Percentiles rank a stretch among this genome's conserved stretches.
These are phyloP conservation scores for Cystofilobasidium bisporidii DNA, from an alignment of 768 basidiomycete species.

Conservation along the genomic window DNA sequence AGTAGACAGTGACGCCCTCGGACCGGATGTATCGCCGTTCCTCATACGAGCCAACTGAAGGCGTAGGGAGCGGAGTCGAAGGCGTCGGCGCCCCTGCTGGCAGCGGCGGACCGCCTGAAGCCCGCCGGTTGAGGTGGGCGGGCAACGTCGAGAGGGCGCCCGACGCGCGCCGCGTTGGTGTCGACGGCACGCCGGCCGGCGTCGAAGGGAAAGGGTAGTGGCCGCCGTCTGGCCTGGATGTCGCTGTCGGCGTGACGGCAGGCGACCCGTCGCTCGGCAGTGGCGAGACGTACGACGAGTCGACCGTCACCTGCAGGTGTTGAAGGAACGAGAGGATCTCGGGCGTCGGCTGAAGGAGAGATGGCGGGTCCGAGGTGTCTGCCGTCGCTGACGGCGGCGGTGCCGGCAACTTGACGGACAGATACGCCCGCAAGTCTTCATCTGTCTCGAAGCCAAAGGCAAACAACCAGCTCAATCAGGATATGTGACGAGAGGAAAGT, in stretches of 20 bases:
- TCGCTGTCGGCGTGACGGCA: background rate
- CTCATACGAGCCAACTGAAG: conserved; percentile 53
- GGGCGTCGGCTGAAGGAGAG: background rate
- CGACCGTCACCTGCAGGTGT: conserved; percentile 98
- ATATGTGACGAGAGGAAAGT: background rate
- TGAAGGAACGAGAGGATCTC: conserved; percentile 95
- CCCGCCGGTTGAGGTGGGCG: background rate
- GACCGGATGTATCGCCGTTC: conserved; percentile 68
- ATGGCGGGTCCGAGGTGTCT: background rate
- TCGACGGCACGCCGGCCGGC: conserved; percentile 1
- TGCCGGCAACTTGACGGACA: background rate
- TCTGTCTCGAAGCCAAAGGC: background rate
- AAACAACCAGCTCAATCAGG: background rate
- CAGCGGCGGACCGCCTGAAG: background rate
- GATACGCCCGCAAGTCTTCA: conserved; percentile 4
- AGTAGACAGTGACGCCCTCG: conserved; percentile 63
- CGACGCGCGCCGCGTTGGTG: background rate
- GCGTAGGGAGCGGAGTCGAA: conserved; percentile 73
- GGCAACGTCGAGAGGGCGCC: background rate
- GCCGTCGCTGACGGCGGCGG: background rate
- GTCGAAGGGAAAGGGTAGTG: conserved; percentile 6
- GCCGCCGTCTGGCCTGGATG: background rate
- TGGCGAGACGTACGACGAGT: conserved; percentile 12
- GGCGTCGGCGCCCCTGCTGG: conserved; percentile 55
- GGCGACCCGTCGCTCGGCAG: background rate